A percentile compares a stretch with the other conserved stretches of the same genome.
These are phyloP conservation scores for Silene latifolia DNA, from an alignment of 148 eudicot genomes.

Conservation along the genomic window DNA sequence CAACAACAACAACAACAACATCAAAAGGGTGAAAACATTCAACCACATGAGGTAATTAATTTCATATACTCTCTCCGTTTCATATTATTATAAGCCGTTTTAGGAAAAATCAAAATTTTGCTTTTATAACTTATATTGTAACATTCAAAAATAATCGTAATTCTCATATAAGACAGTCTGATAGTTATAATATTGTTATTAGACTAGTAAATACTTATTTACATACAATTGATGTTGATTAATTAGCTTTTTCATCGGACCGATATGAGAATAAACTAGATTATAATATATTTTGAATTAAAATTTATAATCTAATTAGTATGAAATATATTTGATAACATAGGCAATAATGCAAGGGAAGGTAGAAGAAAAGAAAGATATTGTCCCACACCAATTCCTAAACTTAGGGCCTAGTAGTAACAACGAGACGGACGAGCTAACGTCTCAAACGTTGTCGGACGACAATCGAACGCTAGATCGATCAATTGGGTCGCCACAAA, in stretches of 20 bases:
- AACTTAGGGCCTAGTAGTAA: constrained; percentile 39
- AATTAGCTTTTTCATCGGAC: no score
- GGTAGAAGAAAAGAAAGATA: constrained; percentile 31
- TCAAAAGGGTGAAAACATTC: constrained; percentile 12
- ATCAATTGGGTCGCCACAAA: constrained; percentile 38
- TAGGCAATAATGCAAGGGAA: constrained; percentile 32
- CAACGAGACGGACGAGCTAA: constrained; percentile 24
- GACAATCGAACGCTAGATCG: constrained; percentile 47
- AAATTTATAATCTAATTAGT: background rate
- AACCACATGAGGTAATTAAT: constrained; percentile 20
- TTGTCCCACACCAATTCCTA: constrained; percentile 56
- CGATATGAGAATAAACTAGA: no score
- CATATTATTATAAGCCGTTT: no score
- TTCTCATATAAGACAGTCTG: background rate
- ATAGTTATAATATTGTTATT: no score
- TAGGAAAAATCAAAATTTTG: no score
- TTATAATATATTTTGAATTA: no score
- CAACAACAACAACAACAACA: constrained; percentile 39
- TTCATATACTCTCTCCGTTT: background rate
- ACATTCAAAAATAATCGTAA: background rate
- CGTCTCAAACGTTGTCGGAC: constrained; percentile 55
- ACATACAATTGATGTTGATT: no score
- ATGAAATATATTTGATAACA: background rate
- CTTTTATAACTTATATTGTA: background rate
- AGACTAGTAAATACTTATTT: background rate